These are phyloP conservation scores for Alternaria brassicae DNA, from an alignment of 2,329 filamentous ascomycete genomes.

Conservation along the genomic window DNA sequence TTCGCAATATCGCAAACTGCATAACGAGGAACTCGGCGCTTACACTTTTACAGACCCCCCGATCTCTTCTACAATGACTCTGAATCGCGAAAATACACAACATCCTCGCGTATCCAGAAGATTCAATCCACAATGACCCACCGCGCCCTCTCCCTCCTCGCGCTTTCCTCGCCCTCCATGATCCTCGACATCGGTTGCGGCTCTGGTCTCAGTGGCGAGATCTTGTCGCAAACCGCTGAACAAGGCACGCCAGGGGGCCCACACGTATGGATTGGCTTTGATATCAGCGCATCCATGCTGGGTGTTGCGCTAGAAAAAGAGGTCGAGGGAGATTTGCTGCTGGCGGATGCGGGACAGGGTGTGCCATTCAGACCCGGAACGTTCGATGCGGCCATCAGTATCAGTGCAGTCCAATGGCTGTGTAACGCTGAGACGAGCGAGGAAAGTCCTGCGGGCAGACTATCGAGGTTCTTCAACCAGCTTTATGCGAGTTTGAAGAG, in stretches of 20 bases:
- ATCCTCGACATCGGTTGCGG: slow-evolving; percentile 98
- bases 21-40: not conserved
- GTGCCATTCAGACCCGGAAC: slow-evolving; percentile 90
- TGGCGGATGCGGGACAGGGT: slow-evolving; percentile 94
- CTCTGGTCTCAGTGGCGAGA: slow-evolving; percentile 91
- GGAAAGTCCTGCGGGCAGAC: slow-evolving; percentile 77
- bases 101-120: slow-evolving; percentile 90
- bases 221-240: slow-evolving; percentile 74
- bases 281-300: slow-evolving; percentile 95
- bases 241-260: slow-evolving; percentile 74
- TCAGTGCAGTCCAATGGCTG: slow-evolving; percentile 97
- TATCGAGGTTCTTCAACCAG: slow-evolving; percentile 89
- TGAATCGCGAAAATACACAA: slow-evolving; percentile 97
- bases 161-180: slow-evolving; percentile 78
- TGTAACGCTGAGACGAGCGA: slow-evolving; percentile 94
- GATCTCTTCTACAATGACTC: slow-evolving; percentile 97
- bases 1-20: slow-evolving; percentile 12
- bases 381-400: slow-evolving; percentile 94
- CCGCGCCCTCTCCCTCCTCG: slow-evolving; percentile 88
- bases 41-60: slow-evolving; percentile 69
- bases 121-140: slow-evolving; percentile 96
- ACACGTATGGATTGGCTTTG: slow-evolving; percentile 97
- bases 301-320: slow-evolving; percentile 90
- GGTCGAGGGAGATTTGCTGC: slow-evolving; percentile 89
- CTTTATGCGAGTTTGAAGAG: slow-evolving; percentile 83